These are phyloP conservation scores for Nothomitra cinnamomea DNA, from an alignment of 2,329 filamentous ascomycete genomes.

Conservation along the genomic window DNA sequence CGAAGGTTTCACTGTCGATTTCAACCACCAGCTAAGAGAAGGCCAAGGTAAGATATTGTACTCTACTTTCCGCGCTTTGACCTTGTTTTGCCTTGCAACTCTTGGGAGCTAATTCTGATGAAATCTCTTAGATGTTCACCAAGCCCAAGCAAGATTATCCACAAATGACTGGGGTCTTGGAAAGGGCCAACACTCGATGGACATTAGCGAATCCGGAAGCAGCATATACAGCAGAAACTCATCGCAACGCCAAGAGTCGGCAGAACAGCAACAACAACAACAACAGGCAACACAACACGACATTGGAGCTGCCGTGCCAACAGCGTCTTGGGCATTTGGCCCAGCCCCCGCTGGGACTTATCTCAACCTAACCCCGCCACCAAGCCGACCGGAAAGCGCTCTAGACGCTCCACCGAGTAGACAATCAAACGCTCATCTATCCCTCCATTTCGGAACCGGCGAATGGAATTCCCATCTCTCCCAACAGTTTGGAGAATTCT, in stretches of 20 bases:
- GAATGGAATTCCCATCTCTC: constrained; percentile 6
- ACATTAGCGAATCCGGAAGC: constrained; percentile 17
- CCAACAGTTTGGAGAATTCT: constrained; percentile 21
- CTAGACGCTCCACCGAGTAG: constrained; percentile 6
- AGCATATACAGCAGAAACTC: constrained; percentile 19
- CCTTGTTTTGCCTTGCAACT: too few relatives aligned
- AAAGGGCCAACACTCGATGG: constrained; percentile 6
- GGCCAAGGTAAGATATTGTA: too few relatives aligned
- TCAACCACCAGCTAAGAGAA: too few relatives aligned
- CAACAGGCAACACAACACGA: background rate
- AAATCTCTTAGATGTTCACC: too few relatives aligned
- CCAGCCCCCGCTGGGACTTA: constrained; percentile 9
- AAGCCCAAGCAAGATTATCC: too few relatives aligned
- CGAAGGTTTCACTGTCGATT: too few relatives aligned
- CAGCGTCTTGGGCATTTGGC: constrained; percentile 11
- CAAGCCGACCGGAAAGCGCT: constrained; percentile 10
- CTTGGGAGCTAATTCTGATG: too few relatives aligned
- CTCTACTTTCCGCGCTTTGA: too few relatives aligned
- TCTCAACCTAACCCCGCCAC: constrained; percentile 14
- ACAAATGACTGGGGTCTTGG: background rate
- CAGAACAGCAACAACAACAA: constrained; percentile 12
- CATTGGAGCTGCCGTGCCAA: constrained; percentile 3
- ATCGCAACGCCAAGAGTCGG: constrained; percentile 13
- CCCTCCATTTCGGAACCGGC: constrained; percentile 16
- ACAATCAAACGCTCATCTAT: constrained; percentile 5